Percentiles rank a stretch among this genome's conserved stretches.
These are phyloP conservation scores for Leptodermis oblonga DNA, from an alignment of 257 asterid genomes.

Conservation along the genomic window DNA sequence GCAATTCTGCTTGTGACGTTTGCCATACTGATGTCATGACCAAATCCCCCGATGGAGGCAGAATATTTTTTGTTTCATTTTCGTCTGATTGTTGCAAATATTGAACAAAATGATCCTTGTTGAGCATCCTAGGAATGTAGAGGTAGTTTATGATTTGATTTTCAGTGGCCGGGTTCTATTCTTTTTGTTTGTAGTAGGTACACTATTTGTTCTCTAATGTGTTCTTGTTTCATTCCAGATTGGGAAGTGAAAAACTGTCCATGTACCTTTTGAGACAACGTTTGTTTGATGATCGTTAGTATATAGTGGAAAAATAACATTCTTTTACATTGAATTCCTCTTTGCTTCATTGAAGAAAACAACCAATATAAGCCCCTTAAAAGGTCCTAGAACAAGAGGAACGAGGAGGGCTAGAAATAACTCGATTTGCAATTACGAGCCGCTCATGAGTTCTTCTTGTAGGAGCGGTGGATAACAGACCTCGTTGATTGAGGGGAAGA, in stretches of 20 bases:
- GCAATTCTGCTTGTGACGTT: constrained; percentile 43
- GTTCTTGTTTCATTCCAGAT: neutral
- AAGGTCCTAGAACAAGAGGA: too few species aligned
- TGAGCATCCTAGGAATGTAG: constrained; percentile 12
- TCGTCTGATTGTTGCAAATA: neutral
- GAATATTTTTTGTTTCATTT: neutral
- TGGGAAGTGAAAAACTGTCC: neutral
- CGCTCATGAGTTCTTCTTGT: too few species aligned
- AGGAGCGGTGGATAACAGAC: too few species aligned
- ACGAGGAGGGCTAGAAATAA: too few species aligned
- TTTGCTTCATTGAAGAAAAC: too few species aligned
- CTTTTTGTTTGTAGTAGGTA: constrained; percentile 12
- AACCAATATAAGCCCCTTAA: too few species aligned
- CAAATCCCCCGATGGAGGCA: neutral
- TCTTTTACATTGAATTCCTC: constrained; percentile 1
- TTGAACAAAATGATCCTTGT: neutral
- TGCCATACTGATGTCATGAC: constrained; percentile 25
- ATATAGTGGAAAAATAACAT: constrained; percentile 12
- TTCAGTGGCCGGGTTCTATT: neutral
- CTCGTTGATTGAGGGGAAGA: too few species aligned
- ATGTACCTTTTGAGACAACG: constrained; percentile 13
- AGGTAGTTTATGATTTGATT: constrained; percentile 7
- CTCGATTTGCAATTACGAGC: too few species aligned
- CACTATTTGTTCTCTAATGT: neutral
- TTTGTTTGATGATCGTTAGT: neutral